Conservation (phyloP, 208 protist genomes). For the Histomonas meleagridis region DNA sequence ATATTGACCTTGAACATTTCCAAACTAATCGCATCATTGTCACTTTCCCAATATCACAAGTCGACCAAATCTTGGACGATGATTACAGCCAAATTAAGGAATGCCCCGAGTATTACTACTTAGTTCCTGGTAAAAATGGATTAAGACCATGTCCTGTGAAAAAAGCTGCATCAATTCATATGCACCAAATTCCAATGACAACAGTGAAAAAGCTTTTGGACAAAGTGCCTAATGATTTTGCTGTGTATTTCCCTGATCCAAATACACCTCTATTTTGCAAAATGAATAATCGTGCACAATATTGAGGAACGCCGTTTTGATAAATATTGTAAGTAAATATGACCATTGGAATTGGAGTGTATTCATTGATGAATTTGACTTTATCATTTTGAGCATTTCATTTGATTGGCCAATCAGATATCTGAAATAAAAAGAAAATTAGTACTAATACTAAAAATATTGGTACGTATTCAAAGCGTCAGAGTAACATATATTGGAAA, state of each 20-base stretch:
- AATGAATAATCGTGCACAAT: background rate
- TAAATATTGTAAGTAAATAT: too few relatives aligned
- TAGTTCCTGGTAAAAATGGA: background rate
- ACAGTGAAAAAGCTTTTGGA: background rate
- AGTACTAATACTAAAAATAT: too few relatives aligned
- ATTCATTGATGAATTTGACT: too few relatives aligned
- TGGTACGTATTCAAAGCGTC: too few relatives aligned
- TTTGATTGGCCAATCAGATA: too few relatives aligned
- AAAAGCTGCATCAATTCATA: background rate
- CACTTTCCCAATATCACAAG: background rate
- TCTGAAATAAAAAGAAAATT: too few relatives aligned
- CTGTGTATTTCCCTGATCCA: background rate
- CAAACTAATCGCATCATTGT: slow-evolving; percentile 1
- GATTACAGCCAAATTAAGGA: background rate
- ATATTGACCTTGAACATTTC: background rate
- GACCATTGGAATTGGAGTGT: too few relatives aligned
- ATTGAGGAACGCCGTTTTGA: too few relatives aligned
- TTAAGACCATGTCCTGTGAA: background rate
- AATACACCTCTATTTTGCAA: slow-evolving; percentile 12
- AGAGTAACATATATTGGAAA: too few relatives aligned
- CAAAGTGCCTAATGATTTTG: background rate
- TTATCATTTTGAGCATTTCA: too few relatives aligned
- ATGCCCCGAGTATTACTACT: background rate
- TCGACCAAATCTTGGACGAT: background rate
- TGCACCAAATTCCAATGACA: background rate